Evolutionary conservation across 2,329 filamentous ascomycete genomes (phyloP), one percentile per base, ranked within the genome.

Genomic region (Ciborinia camelliae): DNA sequence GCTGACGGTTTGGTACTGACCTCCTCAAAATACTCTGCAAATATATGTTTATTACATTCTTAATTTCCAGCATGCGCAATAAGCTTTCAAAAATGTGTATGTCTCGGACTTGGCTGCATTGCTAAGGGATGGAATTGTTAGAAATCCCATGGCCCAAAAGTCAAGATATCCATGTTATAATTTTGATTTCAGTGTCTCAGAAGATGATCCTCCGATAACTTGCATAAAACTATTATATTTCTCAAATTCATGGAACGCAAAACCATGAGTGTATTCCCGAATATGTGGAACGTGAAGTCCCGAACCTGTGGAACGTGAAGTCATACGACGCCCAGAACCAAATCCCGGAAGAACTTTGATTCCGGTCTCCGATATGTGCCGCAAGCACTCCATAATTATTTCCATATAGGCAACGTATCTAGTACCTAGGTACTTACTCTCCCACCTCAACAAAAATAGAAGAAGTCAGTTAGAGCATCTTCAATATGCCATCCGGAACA

Each of bases 401-500:
- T 35, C n/a, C 30, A 35, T 47, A 2, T 47, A 47, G 55, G 47
- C 55, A 59, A 59, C 55, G 15, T 47, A 47, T n/a, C n/a, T 26
- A n/a, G n/a, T n/a, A n/a, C n/a, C n/a, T n/a, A n/a, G n/a, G n/a
- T n/a, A 45, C 32, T 58, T 45, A 4, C 28, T 7, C 4, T 58
- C 9, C 26, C 20, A 47, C n/a, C 41, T 47, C 30, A 23, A 59
- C 23, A 35, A 47, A 47, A 47, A 18, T 18, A 18, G 30, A 47
- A 47, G 28, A 47, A 59, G 55, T 8, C 14, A 8, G 18, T 26
- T 12, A 30, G 59, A 64, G 52, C 57, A 45, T 67, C 26, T 62
- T 68, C 68, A 75, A 67, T 10, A 76, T 76, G 75, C 69, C 75
- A 70, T 53, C 71, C 70, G 69, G 68, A 59, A 68, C 67, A 66